Evolutionary conservation across 352 stramenopile genomes (phyloP).

Genomic region (Pythium utonaiense): DNA sequence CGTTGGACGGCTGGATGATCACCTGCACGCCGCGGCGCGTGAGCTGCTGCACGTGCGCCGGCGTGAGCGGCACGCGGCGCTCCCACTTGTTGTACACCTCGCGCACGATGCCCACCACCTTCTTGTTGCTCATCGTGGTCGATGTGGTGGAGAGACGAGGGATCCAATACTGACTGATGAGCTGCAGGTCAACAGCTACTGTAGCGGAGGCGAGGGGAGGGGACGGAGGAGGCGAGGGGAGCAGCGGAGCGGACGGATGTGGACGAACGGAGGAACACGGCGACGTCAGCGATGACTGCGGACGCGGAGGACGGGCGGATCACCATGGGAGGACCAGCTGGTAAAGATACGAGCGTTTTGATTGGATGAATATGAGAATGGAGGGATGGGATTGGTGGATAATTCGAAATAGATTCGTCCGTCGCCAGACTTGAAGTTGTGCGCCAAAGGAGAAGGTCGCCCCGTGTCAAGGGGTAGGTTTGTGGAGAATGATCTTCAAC

Average conservation of each 20-base stretch:
- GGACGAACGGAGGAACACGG: constrained; percentile 17
- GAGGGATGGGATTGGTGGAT: constrained; percentile 8
- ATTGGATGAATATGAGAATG: constrained; percentile 8
- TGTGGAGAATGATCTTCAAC: neutral
- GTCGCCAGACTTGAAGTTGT: constrained; percentile 16
- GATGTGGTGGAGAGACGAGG: neutral
- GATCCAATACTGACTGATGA: neutral
- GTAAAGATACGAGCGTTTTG: neutral
- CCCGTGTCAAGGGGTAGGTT: constrained; percentile 1
- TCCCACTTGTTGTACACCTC: constrained; percentile 97
- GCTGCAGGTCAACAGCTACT: too few relatives aligned
- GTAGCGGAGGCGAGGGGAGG: neutral
- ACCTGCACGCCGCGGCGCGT: constrained; percentile 83
- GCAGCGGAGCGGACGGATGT: constrained; percentile 6
- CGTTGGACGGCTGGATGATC: constrained; percentile 90
- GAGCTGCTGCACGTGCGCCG: constrained; percentile 84
- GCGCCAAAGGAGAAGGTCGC: neutral
- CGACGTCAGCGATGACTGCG: neutral
- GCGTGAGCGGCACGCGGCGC: constrained; percentile 89
- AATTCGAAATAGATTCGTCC: neutral
- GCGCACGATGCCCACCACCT: constrained; percentile 90
- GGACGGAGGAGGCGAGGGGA: constrained; percentile 1
- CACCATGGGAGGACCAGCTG: neutral
- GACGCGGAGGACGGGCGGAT: constrained; percentile 3
- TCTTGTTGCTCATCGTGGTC: constrained; percentile 28